Evolutionary conservation across 2,329 filamentous ascomycete species (phyloP), one percentile per base, ranked within the genome.

Genomic region (Neurospora sp.): DNA sequence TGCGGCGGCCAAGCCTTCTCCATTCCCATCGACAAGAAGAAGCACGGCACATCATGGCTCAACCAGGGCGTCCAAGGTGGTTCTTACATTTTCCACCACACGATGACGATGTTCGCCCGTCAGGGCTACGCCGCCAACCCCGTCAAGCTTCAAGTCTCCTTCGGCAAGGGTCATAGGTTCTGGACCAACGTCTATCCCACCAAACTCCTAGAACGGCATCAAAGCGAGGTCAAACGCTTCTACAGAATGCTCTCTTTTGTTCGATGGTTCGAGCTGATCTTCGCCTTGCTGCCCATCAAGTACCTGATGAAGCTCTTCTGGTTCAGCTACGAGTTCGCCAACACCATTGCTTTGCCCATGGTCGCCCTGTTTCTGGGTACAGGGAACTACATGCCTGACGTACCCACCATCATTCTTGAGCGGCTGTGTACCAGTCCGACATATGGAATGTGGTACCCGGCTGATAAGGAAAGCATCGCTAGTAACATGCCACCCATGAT

Each of bases 341-440:
- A 93, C 75, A 88, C 87, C 42, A 89, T 93, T 79, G 88, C 90
- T 0, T 83, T 91, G 70, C 91, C 91, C 0, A 86, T 93, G 77
- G 86, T 92, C 39, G 91, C 91, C 0, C 81, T 93, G 1, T 93
- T 93, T 76, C 81, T 93, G 0, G 91, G 91, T 0, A 93, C 91
- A 0, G 90, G 91, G 1, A 93, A 93, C 73, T 89, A 91, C 74
- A 91, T 90, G 0, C 87, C 90, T 0, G 88, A 92, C 72, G 90
- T 93, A 0, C 88, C 90, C 0, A 86, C 85, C 58, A 89, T 90
- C 33, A 88, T 93, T 40, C 81, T 93, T 4, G 86, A 89, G 76
- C 80, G 86, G 4, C 78, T 90, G 0, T 89, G 87, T 68, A 81
- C 87, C 70, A 85, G 87, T 70, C 85, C 85, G 0, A 86, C 86